These are phyloP conservation scores for Beauveria scarabaeidicola DNA, from an alignment of 2,329 filamentous ascomycete genomes.

Conservation along the genomic window DNA sequence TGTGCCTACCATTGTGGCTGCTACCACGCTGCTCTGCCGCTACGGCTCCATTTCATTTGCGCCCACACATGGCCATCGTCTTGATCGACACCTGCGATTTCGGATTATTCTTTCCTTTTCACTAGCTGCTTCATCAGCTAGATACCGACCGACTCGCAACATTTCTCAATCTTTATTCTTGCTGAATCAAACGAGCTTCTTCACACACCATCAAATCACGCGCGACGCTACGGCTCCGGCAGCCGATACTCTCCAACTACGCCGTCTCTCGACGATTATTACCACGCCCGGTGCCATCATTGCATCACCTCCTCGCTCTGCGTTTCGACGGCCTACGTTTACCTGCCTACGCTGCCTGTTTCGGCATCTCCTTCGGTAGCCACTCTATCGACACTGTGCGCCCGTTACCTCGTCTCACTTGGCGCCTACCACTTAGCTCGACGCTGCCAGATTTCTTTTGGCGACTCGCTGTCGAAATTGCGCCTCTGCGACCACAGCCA, in stretches of 20 bases:
- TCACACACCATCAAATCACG: neutral
- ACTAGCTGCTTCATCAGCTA: neutral
- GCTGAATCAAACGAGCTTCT: neutral
- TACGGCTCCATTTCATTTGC: neutral
- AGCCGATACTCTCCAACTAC: neutral
- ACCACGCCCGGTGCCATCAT: neutral
- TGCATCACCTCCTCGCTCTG: neutral
- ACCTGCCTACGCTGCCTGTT: no score
- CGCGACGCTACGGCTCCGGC: neutral
- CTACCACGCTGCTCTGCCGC: neutral
- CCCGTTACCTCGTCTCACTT: neutral
- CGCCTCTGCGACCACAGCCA: neutral
- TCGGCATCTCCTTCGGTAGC: neutral
- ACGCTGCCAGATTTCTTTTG: neutral
- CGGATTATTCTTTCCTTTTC: neutral
- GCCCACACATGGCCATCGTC: neutral
- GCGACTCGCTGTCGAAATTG: neutral
- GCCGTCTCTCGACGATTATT: neutral
- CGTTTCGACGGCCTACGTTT: no score
- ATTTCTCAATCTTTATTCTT: neutral
- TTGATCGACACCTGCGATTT: neutral
- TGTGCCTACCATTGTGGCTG: neutral
- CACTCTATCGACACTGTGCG: neutral
- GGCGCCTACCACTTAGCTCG: neutral
- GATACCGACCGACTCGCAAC: neutral